phyloP scores from a whole-genome alignment of 225 moss, liverwort and hornwort genomes.

The Asterella californica region DNA sequence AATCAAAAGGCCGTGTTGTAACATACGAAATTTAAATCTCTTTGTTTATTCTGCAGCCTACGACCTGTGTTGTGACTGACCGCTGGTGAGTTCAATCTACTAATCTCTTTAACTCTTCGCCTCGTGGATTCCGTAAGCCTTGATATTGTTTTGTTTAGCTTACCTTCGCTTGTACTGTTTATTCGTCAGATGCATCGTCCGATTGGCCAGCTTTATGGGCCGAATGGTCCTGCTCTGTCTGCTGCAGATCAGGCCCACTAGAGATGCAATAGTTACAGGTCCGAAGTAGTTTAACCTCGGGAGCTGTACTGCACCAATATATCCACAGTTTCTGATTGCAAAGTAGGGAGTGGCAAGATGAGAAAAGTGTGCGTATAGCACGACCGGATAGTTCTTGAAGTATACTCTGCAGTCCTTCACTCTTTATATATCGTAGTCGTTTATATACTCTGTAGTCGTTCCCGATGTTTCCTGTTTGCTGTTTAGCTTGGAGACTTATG shows the following conservation, averaged over 20 bases:
- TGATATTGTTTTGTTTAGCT: background rate
- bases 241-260: background rate
- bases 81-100: conserved; percentile 22
- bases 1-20: conserved; percentile 11
- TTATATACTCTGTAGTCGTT: background rate
- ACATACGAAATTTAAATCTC: background rate
- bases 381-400: background rate
- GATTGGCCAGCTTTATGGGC: background rate
- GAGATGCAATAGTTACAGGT: background rate
- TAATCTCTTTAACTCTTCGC: background rate
- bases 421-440: too few species aligned
- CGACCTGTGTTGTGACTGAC: conserved; percentile 2
- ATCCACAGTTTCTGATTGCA: background rate
- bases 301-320: background rate
- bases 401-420: background rate
- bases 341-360: background rate
- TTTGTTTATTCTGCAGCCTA: conserved; percentile 8
- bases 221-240: background rate
- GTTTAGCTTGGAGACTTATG: background rate
- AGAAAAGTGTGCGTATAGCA: background rate
- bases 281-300: background rate
- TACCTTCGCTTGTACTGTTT: background rate
- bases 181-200: background rate
- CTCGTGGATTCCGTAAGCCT: background rate
- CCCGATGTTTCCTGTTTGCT: background rate